Evolutionary conservation across 495 filamentous ascomycete species (phyloP).

Genomic region (Aspergillus indologenus): DNA sequence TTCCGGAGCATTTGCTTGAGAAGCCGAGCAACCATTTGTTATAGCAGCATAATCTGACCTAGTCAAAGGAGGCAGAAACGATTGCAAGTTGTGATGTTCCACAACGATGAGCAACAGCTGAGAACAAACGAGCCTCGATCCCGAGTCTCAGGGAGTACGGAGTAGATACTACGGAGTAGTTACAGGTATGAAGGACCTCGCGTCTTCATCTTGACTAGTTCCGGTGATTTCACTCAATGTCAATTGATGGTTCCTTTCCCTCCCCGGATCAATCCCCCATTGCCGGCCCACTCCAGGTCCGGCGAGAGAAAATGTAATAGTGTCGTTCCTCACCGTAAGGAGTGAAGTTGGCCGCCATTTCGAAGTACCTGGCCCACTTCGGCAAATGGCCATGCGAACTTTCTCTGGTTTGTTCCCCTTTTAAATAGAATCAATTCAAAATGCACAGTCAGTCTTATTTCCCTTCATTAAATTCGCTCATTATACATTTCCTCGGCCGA

Average conservation of each 20-base stretch:
- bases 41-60: background rate
- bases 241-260: constrained; percentile 19
- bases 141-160: too few species aligned
- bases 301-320: constrained; percentile 17
- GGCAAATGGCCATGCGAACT: constrained; percentile 5
- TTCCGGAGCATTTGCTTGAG: constrained; percentile 7
- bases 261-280: constrained; percentile 18
- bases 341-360: constrained; percentile 9
- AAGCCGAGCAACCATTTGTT: background rate
- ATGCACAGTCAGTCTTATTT: background rate
- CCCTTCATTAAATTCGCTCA: background rate
- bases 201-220: constrained; percentile 13
- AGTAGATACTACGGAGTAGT: background rate
- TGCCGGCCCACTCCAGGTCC: constrained; percentile 20
- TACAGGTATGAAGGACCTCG: too few species aligned
- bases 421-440: background rate
- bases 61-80: background rate
- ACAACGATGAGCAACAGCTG: background rate
- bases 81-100: background rate
- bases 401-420: background rate
- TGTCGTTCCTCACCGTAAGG: constrained; percentile 19
- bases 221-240: constrained; percentile 18
- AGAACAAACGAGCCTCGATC: background rate
- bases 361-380: constrained; percentile 19
- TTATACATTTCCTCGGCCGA: constrained; percentile 1